A percentile compares a stretch with the other conserved stretches of the same genome.
Conservation (phyloP, 306 rosid species). For the Elaeagnus macrophylla region DNA sequence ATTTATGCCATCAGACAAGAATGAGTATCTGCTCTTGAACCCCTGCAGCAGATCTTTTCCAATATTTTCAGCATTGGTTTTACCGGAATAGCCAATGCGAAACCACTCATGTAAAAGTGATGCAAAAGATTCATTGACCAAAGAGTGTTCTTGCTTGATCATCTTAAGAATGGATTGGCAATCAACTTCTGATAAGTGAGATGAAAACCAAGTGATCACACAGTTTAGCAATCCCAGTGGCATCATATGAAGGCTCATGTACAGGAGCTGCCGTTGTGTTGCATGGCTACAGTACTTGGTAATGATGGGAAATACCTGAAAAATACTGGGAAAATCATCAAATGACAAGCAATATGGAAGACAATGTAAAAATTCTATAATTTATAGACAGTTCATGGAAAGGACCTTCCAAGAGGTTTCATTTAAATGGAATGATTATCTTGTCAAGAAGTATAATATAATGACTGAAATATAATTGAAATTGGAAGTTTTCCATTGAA, state of each 20-base stretch:
- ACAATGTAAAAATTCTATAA: not conserved
- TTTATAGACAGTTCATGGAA: slow-evolving; percentile 10
- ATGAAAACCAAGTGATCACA: slow-evolving; percentile 75
- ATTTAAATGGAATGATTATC: no score
- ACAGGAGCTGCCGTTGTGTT: slow-evolving; percentile 55
- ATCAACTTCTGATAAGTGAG: slow-evolving; percentile 62
- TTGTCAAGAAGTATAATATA: no score
- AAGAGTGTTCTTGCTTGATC: slow-evolving; percentile 34
- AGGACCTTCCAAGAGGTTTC: slow-evolving; percentile 3
- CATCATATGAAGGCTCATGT: slow-evolving; percentile 69
- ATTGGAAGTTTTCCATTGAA: slow-evolving; percentile 2
- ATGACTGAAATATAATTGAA: not conserved
- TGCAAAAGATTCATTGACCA: slow-evolving; percentile 41
- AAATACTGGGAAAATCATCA: slow-evolving; percentile 25
- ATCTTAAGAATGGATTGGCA: slow-evolving; percentile 43
- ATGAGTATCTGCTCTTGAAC: slow-evolving; percentile 53
- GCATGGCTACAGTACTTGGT: slow-evolving; percentile 42
- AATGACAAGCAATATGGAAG: not conserved
- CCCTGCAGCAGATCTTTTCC: slow-evolving; percentile 50
- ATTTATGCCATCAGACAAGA: slow-evolving; percentile 36
- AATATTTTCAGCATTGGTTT: slow-evolving; percentile 55
- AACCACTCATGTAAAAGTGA: slow-evolving; percentile 76
- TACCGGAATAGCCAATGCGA: slow-evolving; percentile 70
- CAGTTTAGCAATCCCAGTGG: slow-evolving; percentile 85
- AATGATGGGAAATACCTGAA: slow-evolving; percentile 70